Conservation (phyloP, 768 basidiomycete genomes). For the Pleurotus sapidus region DNA sequence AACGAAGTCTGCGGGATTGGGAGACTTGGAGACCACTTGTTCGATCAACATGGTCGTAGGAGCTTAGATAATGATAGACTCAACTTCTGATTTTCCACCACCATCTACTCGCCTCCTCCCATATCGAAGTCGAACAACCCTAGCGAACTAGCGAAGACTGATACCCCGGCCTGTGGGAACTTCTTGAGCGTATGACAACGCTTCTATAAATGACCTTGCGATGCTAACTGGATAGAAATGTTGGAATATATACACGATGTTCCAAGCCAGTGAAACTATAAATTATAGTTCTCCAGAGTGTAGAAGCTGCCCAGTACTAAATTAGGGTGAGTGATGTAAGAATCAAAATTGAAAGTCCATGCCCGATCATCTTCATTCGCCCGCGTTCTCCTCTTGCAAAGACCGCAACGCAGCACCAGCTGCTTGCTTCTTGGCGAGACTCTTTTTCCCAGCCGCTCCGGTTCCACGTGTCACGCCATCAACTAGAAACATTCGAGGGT, state of each 20-base stretch:
- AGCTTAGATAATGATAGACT: no score
- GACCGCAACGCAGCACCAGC: constrained; percentile 42
- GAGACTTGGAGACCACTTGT: no score
- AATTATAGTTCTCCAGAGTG: neutral
- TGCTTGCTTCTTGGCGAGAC: constrained; percentile 43
- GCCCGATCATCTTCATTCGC: neutral
- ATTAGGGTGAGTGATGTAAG: neutral
- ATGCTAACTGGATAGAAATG: neutral
- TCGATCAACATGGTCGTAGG: no score
- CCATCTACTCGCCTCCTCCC: no score
- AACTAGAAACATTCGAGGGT: constrained; percentile 33
- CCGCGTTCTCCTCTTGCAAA: constrained; percentile 23
- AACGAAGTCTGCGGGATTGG: no score
- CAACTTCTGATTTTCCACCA: no score
- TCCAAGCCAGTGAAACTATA: constrained; percentile 5
- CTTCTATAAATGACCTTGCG: neutral
- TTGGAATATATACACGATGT: constrained; percentile 5
- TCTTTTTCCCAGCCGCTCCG: constrained; percentile 50
- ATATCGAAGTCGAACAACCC: no score
- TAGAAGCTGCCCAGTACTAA: neutral
- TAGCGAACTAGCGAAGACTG: no score
- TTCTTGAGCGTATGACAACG: neutral
- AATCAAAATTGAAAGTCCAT: neutral
- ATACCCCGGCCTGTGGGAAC: neutral
- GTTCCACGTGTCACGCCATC: constrained; percentile 44